Evolutionary conservation across 2,329 filamentous ascomycete species (phyloP).

Genomic region (Fusarium illudens): DNA sequence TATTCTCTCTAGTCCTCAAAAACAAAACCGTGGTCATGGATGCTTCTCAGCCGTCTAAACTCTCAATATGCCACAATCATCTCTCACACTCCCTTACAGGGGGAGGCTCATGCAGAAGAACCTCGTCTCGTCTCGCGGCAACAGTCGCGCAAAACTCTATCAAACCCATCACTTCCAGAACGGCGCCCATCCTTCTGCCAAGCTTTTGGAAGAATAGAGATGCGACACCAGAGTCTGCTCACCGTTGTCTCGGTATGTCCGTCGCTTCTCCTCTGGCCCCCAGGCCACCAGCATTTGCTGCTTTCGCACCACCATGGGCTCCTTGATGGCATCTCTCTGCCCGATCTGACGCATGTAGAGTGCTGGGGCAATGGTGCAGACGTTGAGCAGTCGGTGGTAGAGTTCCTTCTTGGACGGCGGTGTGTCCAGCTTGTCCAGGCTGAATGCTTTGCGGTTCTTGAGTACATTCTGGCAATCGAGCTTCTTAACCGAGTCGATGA

Average conservation of each 20-base stretch:
- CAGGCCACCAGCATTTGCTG: constrained; percentile 53
- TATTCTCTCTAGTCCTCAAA: not conserved
- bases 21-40: not conserved
- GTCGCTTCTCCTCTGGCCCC: constrained; percentile 46
- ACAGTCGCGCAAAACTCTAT: not conserved
- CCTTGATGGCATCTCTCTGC: constrained; percentile 45
- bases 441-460: constrained; percentile 49
- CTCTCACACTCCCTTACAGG: not conserved
- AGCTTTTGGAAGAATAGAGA: constrained; percentile 39
- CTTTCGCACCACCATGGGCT: constrained; percentile 47
- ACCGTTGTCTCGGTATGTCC: constrained; percentile 39
- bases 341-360: constrained; percentile 50
- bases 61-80: not conserved
- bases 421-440: constrained; percentile 45
- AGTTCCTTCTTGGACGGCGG: constrained; percentile 45
- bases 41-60: not conserved
- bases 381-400: constrained; percentile 43
- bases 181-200: constrained; percentile 22
- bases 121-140: not conserved
- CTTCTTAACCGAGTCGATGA: constrained; percentile 43
- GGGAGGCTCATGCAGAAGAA: not conserved
- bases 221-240: constrained; percentile 45
- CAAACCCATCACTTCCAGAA: constrained; percentile 15
- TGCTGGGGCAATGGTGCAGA: constrained; percentile 49
- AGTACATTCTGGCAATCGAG: constrained; percentile 50